Base-by-base conservation (phyloP, 2,329 filamentous ascomycete species). In the Blastomyces percursus region DNA sequence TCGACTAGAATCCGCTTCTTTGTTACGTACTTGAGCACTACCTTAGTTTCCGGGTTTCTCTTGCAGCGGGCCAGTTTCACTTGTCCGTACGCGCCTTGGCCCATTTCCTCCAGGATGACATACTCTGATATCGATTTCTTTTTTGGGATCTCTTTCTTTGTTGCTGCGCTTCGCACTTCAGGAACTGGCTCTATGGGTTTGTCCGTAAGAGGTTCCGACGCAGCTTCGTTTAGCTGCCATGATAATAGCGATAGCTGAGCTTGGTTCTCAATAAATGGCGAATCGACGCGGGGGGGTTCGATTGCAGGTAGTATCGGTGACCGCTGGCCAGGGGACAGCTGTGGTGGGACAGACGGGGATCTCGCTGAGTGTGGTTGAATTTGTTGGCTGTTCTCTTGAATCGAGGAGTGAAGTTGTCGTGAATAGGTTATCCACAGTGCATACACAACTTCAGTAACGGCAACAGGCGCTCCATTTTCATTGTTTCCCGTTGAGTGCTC, bases 391-490 rank as follows among this genome's bases (percentile, higher is more conserved):
- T 86, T 74, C 60, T 81, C 79, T 60, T 82, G 79, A 64, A 85
- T 85, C 46, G 86, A 82, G 19, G 90, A 88, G 73, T 99, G 94
- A 14, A 97, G 81, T 70, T 96, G 91, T 65, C 92, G 84, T 21
- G 93, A 97, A 73, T 97, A 99, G 1, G 93, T 97, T 67, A 99
- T 88, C 94, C 94, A 99, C 38, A 99, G 78, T 12, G 94, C 94
- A 77, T 92, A 97, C 0, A 97, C 91, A 65, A 96, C 83, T 73
- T 96, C 91, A 19, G 86, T 84, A 65, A 81, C 74, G n/a, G 83
- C 80, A 9, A 78, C 70, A 8, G 72, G 69, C 55, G 73, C 77
- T 67, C 73, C 70, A 58, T 72, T 70, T 32, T 74, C 72, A 56
- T 80, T 77, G n/a, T 76, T 78, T 55, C 83, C 81, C 46, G 83